These are phyloP conservation scores for Asterochloris sp. DNA, from an alignment of 139 green algal species.

Conservation along the genomic window DNA sequence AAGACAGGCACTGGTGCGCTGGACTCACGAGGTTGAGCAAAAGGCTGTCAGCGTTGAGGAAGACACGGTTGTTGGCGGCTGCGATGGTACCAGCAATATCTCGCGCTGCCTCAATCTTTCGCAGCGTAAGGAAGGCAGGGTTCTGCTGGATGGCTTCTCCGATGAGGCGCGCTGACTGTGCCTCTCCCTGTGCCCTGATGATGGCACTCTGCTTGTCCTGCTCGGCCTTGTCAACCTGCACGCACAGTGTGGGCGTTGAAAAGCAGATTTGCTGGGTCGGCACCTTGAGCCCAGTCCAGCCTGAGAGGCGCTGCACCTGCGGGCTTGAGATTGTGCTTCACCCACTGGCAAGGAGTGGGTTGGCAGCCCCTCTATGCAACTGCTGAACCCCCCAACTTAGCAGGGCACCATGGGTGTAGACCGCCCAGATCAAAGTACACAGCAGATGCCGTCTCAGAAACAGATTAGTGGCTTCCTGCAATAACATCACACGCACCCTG, in stretches of 20 bases:
- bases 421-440: too few species aligned
- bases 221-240: conserved; percentile 88
- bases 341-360: neutral
- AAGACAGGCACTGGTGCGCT: too few species aligned
- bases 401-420: neutral
- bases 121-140: conserved; percentile 87
- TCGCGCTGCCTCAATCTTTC: conserved; percentile 92
- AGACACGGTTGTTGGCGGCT: conserved; percentile 82
- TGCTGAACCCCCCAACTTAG: neutral
- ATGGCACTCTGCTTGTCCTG: conserved; percentile 96
- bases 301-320: too few species aligned
- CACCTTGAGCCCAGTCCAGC: neutral
- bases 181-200: conserved; percentile 91
- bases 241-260: neutral
- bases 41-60: conserved; percentile 87
- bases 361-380: neutral
- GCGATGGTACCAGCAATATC: conserved; percentile 90
- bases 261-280: too few species aligned
- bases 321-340: too few species aligned
- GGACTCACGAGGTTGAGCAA: conserved; percentile 82
- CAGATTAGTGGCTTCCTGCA: too few species aligned
- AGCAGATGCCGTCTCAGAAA: too few species aligned
- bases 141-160: conserved; percentile 81
- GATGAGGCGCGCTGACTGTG: conserved; percentile 80
- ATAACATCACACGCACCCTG: too few species aligned